A percentile compares a stretch with the other conserved stretches of the same genome.
phyloP scores from a whole-genome alignment of 805 yeast genomes.

The Lachancea waltii region DNA sequence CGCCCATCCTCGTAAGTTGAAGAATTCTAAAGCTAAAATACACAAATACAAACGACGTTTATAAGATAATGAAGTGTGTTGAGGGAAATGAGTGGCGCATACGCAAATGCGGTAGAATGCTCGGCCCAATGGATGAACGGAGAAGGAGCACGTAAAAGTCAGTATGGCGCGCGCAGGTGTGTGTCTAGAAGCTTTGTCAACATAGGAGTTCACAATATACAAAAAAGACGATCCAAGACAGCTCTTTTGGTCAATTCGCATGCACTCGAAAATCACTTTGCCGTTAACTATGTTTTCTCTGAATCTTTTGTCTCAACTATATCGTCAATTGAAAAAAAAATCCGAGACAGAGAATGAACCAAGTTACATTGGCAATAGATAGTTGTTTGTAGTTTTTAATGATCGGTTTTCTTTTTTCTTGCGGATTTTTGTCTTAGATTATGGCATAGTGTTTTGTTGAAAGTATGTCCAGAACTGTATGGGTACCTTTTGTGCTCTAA shows the following conservation, averaged over 20 bases:
- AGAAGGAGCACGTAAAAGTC: neutral
- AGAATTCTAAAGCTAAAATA: conserved; percentile 10
- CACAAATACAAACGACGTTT: conserved; percentile 13
- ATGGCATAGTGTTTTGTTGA: no score
- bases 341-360: no score
- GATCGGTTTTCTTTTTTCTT: no score
- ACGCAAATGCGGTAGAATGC: conserved; percentile 2
- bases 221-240: neutral
- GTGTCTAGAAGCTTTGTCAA: neutral
- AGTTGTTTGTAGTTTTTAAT: no score
- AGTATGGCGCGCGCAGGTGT: neutral
- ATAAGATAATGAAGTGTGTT: conserved; percentile 9
- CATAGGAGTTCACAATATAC: no score
- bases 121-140: neutral
- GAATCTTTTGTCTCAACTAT: no score
- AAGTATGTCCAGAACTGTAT: no score
- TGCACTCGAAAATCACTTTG: neutral
- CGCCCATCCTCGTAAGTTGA: neutral
- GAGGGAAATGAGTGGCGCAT: conserved; percentile 1
- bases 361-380: no score
- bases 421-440: no score
- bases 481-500: no score
- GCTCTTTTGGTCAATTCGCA: neutral
- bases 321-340: no score
- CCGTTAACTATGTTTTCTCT: no score